Percentiles rank a stretch among this genome's conserved stretches.
These are phyloP conservation scores for Garcia nutans DNA, from an alignment of 345 rosid species.

Conservation along the genomic window DNA sequence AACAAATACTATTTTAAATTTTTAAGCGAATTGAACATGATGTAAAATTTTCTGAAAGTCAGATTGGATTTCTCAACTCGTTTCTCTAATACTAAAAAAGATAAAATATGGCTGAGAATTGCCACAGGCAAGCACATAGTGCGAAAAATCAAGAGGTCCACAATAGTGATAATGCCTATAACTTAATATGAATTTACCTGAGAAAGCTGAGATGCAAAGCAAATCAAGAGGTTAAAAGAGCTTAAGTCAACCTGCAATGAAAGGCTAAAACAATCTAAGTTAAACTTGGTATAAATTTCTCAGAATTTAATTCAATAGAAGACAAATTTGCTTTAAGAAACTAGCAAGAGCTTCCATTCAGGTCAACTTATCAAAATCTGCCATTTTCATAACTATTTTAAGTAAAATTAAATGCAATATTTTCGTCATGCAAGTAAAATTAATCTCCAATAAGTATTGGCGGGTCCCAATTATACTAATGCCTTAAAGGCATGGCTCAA, in stretches of 20 bases:
- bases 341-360: neutral
- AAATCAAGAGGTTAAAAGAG: neutral
- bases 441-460: conserved; percentile 15
- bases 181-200: neutral
- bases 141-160: too few species aligned
- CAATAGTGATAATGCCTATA: too few species aligned
- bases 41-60: too few species aligned
- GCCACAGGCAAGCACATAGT: too few species aligned
- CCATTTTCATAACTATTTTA: neutral
- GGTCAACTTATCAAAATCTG: neutral
- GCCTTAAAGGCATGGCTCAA: neutral
- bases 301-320: too few species aligned
- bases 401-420: neutral
- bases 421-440: neutral
- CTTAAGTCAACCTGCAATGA: neutral
- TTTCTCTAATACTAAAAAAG: too few species aligned
- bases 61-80: too few species aligned
- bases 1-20: too few species aligned
- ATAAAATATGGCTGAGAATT: too few species aligned
- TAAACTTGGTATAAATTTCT: too few species aligned
- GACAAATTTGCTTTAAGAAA: neutral
- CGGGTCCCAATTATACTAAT: conserved; percentile 24
- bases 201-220: neutral
- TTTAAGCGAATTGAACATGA: too few species aligned
- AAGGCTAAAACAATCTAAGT: too few species aligned